phyloP scores from a whole-genome alignment of 495 filamentous ascomycete species.

The Aspergillus incahuasiensis region DNA sequence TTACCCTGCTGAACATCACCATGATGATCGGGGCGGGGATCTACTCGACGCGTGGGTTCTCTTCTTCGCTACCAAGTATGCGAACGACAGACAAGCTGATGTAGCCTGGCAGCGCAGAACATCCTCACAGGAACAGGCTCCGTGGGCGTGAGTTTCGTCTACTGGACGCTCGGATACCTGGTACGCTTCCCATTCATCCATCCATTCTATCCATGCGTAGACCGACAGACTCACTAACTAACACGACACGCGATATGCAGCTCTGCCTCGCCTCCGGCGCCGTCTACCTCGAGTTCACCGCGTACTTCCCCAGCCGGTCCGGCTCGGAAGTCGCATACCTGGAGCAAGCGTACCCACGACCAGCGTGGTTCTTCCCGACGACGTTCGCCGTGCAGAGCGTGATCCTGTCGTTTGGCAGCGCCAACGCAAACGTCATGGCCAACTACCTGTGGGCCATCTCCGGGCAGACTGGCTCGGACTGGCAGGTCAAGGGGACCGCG shows the following conservation, averaged over 20 bases:
- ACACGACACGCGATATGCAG: too few species aligned
- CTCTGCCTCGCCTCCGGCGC: background rate
- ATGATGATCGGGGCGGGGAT: constrained; percentile 65
- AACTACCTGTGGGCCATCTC: constrained; percentile 50
- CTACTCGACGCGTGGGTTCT: constrained; percentile 54
- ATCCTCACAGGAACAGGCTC: constrained; percentile 56
- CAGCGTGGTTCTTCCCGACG: constrained; percentile 55
- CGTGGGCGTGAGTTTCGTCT: constrained; percentile 54
- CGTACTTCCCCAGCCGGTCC: constrained; percentile 61
- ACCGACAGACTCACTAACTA: too few species aligned
- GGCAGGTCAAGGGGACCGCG: constrained; percentile 61
- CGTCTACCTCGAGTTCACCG: constrained; percentile 56
- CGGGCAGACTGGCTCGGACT: constrained; percentile 41
- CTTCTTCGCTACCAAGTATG: background rate
- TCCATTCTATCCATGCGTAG: too few species aligned
- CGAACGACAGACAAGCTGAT: too few species aligned
- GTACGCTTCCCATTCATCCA: constrained; percentile 28
- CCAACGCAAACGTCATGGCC: constrained; percentile 51
- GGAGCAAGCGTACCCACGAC: constrained; percentile 58
- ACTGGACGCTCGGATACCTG: constrained; percentile 57
- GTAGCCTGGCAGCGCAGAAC: constrained; percentile 38
- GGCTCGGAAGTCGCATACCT: constrained; percentile 62
- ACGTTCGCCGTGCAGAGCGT: constrained; percentile 56
- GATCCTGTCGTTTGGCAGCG: constrained; percentile 56
- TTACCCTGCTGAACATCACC: constrained; percentile 56